Evolutionary conservation across 768 basidiomycete species (phyloP).

Genomic region (Russula olivacea): DNA sequence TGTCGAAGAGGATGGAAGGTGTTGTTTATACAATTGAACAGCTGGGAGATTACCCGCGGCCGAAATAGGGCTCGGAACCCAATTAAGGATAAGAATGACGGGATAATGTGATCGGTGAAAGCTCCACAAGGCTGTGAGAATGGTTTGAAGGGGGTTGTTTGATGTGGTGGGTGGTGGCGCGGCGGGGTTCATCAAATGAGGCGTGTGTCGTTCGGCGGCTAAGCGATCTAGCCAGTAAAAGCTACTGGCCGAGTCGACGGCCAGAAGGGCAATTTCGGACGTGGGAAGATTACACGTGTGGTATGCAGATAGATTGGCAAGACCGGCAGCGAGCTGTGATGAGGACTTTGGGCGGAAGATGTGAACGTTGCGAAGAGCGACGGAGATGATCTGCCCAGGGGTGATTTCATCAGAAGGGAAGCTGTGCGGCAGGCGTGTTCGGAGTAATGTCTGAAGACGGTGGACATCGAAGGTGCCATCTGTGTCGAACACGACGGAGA

Average conservation of each 20-base stretch:
- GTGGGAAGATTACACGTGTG: conserved; percentile 44
- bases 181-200: conserved; percentile 25
- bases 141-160: conserved; percentile 39
- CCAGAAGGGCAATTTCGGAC: conserved; percentile 57
- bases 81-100: conserved; percentile 54
- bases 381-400: conserved; percentile 31
- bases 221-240: conserved; percentile 78
- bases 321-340: conserved; percentile 59
- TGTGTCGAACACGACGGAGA: conserved; percentile 64
- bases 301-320: conserved; percentile 52
- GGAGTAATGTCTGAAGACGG: conserved; percentile 50
- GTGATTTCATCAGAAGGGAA: conserved; percentile 19
- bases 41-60: conserved; percentile 17
- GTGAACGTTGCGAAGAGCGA: conserved; percentile 51
- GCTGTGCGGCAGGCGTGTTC: conserved; percentile 39
- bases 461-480: conserved; percentile 57
- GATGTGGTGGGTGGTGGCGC: conserved; percentile 22
- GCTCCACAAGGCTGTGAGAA: conserved; percentile 43
- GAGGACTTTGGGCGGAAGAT: conserved; percentile 66
- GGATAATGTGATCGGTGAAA: conserved; percentile 47
- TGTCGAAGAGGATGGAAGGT: conserved; percentile 35
- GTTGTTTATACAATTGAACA: conserved; percentile 44
- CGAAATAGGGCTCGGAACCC: conserved; percentile 42
- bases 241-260: conserved; percentile 69
- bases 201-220: conserved; percentile 44